Base-by-base conservation (phyloP, 371 early-diverging fungal species). In the Paraphysoderma sedebokerense region DNA sequence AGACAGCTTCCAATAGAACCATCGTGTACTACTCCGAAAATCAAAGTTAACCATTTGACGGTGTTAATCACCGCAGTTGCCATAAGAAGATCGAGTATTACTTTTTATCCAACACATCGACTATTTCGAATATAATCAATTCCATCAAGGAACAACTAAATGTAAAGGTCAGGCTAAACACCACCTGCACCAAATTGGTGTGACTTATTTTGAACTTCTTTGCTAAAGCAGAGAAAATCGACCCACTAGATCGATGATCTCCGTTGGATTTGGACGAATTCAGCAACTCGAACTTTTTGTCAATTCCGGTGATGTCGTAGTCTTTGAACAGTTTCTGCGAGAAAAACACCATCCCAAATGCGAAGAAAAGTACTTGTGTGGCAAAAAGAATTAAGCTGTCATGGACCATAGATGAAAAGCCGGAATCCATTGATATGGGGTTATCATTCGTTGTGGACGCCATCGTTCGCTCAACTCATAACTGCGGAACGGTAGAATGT, bases 51-150 rank as follows among this genome's bases (percentile, higher is more conserved):
- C 35, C 13, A 34, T 13, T 13, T 34, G 3, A 19, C 27, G 1
- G 33, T 30, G 40, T n/a, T 4, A 20, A 9, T 35, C 35, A 12
- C 17, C 26, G 30, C 13, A 20, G 32, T 19, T 22, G 31, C 12
- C 23, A 33, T 33, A 35, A 41, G n/a, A 19, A 19, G 8, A 27
- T 11, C 20, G 23, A 31, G 22, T 34, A 17, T 20, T 68, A 80
- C 85, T 72, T 68, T 54, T 69, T 72, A 48, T 72, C 70, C 46
- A 82, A 65, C 4, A 83, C 46, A 2, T 76, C 75, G 24, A 67
- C 63, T 46, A 90, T 85, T 50, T 87, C 90, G 50, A 86, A 73
- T 42, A 88, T 72, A 12, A 90, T 70, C 37, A 89, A 68, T 51
- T 87, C 69, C 54, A 90, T 82, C 42, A 90, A 67, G 26, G 73